Evolutionary conservation across 1,139 yeast genomes (phyloP), one percentile per base, ranked within the genome.

Genomic region (Hansenula lynferdii): DNA sequence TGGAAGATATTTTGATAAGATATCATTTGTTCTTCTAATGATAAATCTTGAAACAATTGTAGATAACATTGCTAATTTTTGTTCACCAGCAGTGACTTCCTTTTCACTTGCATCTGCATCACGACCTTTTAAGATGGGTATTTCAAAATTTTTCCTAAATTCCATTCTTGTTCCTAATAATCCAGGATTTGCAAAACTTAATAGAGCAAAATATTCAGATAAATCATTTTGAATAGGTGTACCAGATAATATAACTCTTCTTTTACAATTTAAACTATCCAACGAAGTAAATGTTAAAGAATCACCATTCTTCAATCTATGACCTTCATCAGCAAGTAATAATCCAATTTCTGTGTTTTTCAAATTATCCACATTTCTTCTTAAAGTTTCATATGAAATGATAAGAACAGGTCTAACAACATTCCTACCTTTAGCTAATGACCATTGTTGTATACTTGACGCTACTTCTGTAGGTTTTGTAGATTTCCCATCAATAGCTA

Each of bases 141-240:
- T 67, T 56, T 94, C 99, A 58, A 75, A 92, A 55, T 85, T 85
- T 57, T 82, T 85, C 43, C 94, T 72, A 59, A 92, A 92, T 42
- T 92, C 96, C 21, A 61, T 65, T 48, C 96, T 75, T 1, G 95
- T 70, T 0, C 99, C 98, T 33, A 92, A 66, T 36, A 87, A 72
- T 0, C 96, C 96, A 0, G 99, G 99, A 56, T 92, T 92, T 8
- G 97, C 95, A 67, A 92, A 92, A 53, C 83, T 86, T 42, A 94
- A 67, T 40, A 92, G 67, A 0, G 98, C 87, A 57, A 90, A 94
- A 62, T 92, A 92, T 61, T 92, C 99, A 1, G 96, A 84, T 32
- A 92, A 69, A 65, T 94, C 98, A 57, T 92, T 92, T 59, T 92
- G 99, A 47, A 92, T 92, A 0, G 99, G 99, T 0, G 99, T 92